Conservation (phyloP, 1,284 basidiomycete species). For the Hemileia vastatrix region DNA sequence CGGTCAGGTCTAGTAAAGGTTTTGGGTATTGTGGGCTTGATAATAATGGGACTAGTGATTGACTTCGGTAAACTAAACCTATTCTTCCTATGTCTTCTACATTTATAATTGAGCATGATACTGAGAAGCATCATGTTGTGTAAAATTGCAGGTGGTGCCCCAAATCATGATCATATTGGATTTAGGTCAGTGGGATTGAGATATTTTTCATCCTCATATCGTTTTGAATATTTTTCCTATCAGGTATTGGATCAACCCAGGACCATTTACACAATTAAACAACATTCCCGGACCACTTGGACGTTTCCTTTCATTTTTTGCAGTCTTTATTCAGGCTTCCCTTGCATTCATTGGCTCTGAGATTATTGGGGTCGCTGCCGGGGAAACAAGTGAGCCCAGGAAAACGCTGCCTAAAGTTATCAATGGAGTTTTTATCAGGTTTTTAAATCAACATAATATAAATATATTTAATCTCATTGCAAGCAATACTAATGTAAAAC, state of each 20-base stretch:
- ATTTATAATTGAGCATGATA: conserved; percentile 46
- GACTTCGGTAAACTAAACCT: conserved; percentile 62
- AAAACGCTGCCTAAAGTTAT: conserved; percentile 33
- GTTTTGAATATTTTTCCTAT: conserved; percentile 56
- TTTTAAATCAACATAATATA: conserved; percentile 48
- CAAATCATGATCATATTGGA: too few species aligned
- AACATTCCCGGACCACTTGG: conserved; percentile 39
- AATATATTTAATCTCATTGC: conserved; percentile 32
- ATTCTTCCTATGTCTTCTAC: neutral
- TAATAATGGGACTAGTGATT: conserved; percentile 57
- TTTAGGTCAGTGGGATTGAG: too few species aligned
- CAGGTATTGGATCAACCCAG: conserved; percentile 64
- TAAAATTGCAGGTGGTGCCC: conserved; percentile 65
- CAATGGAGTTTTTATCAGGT: conserved; percentile 60
- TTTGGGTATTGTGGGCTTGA: too few species aligned
- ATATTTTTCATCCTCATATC: too few species aligned
- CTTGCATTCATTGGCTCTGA: conserved; percentile 44
- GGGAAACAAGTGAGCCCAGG: conserved; percentile 43
- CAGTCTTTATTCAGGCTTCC: conserved; percentile 37
- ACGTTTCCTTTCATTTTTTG: conserved; percentile 45
- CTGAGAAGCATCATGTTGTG: conserved; percentile 52
- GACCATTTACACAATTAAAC: conserved; percentile 48
- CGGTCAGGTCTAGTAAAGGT: too few species aligned
- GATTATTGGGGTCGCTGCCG: conserved; percentile 41
- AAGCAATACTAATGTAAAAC: conserved; percentile 4